Conservation (phyloP, 257 asterid species). For the Jacaranda copaia region DNA sequence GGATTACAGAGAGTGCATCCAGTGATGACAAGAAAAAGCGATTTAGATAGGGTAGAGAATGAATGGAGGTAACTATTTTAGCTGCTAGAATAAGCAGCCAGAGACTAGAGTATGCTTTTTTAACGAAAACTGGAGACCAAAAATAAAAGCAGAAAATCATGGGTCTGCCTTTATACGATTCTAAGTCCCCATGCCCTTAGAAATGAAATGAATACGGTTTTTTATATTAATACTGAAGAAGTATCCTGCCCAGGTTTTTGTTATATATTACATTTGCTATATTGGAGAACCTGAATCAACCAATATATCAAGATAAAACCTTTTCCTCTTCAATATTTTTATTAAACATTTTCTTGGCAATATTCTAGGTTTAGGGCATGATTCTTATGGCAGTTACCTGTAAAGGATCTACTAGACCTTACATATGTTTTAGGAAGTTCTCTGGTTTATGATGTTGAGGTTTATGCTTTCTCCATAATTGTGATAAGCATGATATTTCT, state of each 20-base stretch:
- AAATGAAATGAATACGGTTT: background rate
- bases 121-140: background rate
- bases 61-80: background rate
- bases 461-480: conserved; percentile 14
- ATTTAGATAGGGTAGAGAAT: background rate
- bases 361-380: no score
- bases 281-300: background rate
- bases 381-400: no score
- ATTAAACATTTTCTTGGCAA: background rate
- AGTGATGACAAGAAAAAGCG: background rate
- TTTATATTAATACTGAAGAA: background rate
- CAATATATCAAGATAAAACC: background rate
- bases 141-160: background rate
- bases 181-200: background rate
- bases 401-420: no score
- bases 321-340: background rate
- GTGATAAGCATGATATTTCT: background rate
- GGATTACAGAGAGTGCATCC: background rate
- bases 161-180: background rate
- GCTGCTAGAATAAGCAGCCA: conserved; percentile 15
- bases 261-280: background rate
- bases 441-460: no score
- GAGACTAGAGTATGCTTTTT: background rate
- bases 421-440: no score
- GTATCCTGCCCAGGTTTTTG: background rate